phyloP scores from a whole-genome alignment of 2,329 filamentous ascomycete species.

The Aspergillus sp. region DNA sequence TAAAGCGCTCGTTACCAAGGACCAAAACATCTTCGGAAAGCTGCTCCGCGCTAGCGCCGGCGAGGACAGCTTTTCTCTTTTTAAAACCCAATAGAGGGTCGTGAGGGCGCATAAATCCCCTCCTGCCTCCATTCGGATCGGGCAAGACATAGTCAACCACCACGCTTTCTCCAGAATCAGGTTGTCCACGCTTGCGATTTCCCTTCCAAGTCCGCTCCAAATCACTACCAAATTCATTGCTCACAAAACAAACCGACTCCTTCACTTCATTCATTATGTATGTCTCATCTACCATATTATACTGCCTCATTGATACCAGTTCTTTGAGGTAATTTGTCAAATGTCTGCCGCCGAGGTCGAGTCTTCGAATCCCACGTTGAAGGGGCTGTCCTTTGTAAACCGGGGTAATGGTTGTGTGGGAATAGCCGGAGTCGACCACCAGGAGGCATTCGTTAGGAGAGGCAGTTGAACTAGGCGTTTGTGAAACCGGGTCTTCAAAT shows the following conservation, averaged over 20 bases:
- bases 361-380: constrained; percentile 75
- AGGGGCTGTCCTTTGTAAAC: constrained; percentile 77
- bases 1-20: constrained; percentile 87
- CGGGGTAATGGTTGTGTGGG: constrained; percentile 86
- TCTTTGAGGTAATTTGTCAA: constrained; percentile 91
- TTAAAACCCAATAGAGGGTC: constrained; percentile 64
- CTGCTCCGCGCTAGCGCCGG: constrained; percentile 47
- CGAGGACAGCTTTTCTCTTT: constrained; percentile 49
- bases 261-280: constrained; percentile 97
- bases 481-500: constrained; percentile 58
- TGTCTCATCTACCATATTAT: constrained; percentile 92
- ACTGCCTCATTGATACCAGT: constrained; percentile 84
- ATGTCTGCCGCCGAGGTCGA: constrained; percentile 90
- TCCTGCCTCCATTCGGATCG: constrained; percentile 64
- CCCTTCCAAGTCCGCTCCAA: constrained; percentile 85
- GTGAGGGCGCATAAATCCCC: constrained; percentile 74
- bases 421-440: constrained; percentile 88
- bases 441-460: constrained; percentile 76
- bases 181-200: constrained; percentile 47
- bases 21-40: constrained; percentile 76
- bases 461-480: constrained; percentile 43
- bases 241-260: constrained; percentile 82
- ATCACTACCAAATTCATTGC: constrained; percentile 71
- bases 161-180: constrained; percentile 47
- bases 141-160: constrained; percentile 91